Percentiles rank a stretch among this genome's conserved stretches.
Conservation (phyloP, 345 rosid species). For the Gossypium bickii region DNA sequence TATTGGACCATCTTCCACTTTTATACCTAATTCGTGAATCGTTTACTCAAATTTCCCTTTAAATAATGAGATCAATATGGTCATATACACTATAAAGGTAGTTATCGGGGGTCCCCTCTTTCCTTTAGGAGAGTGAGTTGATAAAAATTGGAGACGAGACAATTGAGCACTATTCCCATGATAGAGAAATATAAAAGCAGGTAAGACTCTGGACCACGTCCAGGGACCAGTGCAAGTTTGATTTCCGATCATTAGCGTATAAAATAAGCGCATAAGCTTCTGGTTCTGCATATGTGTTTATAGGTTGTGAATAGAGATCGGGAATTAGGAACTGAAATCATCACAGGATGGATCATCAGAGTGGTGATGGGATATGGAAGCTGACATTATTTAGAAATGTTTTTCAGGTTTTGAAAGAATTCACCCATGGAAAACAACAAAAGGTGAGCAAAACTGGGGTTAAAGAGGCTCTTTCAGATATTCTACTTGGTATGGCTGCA, state of each 20-base stretch:
- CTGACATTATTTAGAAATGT: not conserved
- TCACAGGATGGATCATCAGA: not conserved
- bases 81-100: not conserved
- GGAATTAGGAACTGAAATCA: not conserved
- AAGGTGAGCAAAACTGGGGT: slow-evolving; percentile 78
- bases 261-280: not conserved
- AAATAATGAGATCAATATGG: not conserved
- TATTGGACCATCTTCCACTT: not conserved
- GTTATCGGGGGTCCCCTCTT: not conserved
- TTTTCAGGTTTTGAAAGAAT: slow-evolving; percentile 70
- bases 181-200: not conserved
- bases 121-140: not conserved
- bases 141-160: slow-evolving; percentile 13
- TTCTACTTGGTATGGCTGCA: slow-evolving; percentile 89
- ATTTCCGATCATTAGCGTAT: not conserved
- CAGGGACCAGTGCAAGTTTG: not conserved
- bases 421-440: slow-evolving; percentile 75
- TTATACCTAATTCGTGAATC: slow-evolving; percentile 8
- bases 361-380: not conserved
- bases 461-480: slow-evolving; percentile 83
- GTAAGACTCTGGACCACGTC: slow-evolving; percentile 11
- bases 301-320: not conserved
- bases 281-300: not conserved
- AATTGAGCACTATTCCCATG: slow-evolving; percentile 3
- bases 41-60: not conserved